Base-by-base conservation (phyloP, 495 filamentous ascomycete species). In the Penicillium ucsense region DNA sequence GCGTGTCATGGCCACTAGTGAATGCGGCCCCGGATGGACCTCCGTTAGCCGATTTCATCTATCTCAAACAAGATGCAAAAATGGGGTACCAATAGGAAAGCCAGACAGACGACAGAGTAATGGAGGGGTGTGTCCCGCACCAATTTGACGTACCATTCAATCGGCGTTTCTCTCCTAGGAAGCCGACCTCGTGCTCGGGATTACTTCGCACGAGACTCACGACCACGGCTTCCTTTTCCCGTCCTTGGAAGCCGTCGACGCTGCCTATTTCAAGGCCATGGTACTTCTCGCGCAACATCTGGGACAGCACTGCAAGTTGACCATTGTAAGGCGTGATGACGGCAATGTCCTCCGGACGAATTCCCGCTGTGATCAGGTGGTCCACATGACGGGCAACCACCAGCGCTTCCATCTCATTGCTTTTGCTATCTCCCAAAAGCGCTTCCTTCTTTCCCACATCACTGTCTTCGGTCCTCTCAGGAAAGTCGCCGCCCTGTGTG, bases 251-350 rank as follows among this genome's bases (percentile, higher is more conserved):
- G 5, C 89, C 90, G 66, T 99, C 92, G 3, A 99, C 88, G 54
- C 86, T 94, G 29, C 92, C 92, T 11, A 97, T 68, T 62, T 99
- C 92, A 9, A 99, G 79, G 3, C 82, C 89, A 0, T 83, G 84
- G 52, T 85, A 94, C 38, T 72, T 70, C 44, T 90, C 85, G 48
- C 90, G 88, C 11, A 98, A 73, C 49, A 74, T 62, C 36, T 80
- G 76, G 3, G 88, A 77, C 43, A 98, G 70, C 0, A 94, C 66
- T 2, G 84, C 80, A 6, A 95, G 73, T 75, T 98, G 92, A 8
- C 89, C 92, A 62, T 94, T 95, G 62, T 99, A 99, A 38, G 92
- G 92, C 30, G 92, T 96, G 27, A 98, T 82, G 6, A 99, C 84
- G 0, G 92, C 92, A 38, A 99, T 87, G 57, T 94, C 87, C 54